These are phyloP conservation scores for Coelastrella sp. DNA, from an alignment of 139 green algal species.

Conservation along the genomic window DNA sequence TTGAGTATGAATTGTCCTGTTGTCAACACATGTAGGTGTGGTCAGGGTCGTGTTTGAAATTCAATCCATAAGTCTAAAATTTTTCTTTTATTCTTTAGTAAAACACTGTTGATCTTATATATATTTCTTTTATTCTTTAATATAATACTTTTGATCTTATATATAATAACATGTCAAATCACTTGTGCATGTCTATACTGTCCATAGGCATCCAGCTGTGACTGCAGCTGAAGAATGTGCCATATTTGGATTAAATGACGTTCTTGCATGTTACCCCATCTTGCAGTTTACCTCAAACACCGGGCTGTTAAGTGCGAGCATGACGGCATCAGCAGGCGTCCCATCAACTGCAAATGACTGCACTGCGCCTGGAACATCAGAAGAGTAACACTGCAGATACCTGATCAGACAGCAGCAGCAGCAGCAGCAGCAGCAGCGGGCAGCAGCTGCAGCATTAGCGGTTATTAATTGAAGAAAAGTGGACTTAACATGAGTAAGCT, in stretches of 20 bases:
- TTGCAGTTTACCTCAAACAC: slow-evolving; percentile 23
- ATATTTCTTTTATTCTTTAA: too few relatives aligned
- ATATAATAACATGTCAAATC: too few relatives aligned
- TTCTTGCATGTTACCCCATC: background rate
- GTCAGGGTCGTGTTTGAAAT: too few relatives aligned
- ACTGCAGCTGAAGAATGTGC: background rate
- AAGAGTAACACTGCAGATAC: slow-evolving; percentile 35
- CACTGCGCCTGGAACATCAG: slow-evolving; percentile 35
- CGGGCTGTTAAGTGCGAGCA: slow-evolving; percentile 66
- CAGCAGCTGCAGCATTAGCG: background rate
- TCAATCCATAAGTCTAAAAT: too few relatives aligned
- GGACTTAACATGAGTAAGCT: too few relatives aligned
- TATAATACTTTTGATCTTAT: too few relatives aligned
- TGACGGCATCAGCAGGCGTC: slow-evolving; percentile 62
- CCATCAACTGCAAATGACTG: slow-evolving; percentile 58
- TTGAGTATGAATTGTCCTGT: too few relatives aligned
- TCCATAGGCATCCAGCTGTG: background rate
- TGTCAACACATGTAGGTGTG: too few relatives aligned
- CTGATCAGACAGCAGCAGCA: background rate
- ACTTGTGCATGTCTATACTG: too few relatives aligned
- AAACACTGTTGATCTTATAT: too few relatives aligned
- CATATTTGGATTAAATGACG: background rate
- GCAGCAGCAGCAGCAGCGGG: background rate
- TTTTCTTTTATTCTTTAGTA: too few relatives aligned
- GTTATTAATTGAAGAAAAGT: background rate